These are phyloP conservation scores for Cinnamomum micranthum DNA, from an alignment of 164 flowering plant species.

Conservation along the genomic window DNA sequence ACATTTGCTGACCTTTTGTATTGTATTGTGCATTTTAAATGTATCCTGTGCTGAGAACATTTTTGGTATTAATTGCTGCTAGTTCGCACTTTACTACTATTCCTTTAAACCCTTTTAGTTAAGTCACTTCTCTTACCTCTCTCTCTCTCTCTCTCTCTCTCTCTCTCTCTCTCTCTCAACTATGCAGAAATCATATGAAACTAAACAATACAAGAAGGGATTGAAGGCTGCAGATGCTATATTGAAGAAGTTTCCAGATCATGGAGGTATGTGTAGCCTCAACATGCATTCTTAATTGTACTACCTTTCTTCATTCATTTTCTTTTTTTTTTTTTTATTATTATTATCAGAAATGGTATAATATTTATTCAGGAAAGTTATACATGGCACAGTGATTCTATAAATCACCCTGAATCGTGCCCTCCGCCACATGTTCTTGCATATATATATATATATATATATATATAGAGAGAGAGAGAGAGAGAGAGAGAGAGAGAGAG, in stretches of 20 bases:
- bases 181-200: conserved; percentile 97
- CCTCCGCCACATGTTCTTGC: too few species aligned
- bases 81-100: neutral
- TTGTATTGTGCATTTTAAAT: neutral
- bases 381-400: too few species aligned
- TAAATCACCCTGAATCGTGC: too few species aligned
- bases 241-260: conserved; percentile 92
- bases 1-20: neutral
- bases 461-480: too few species aligned
- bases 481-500: too few species aligned
- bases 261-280: conserved; percentile 70
- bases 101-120: neutral
- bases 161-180: too few species aligned
- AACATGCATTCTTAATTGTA: too few species aligned
- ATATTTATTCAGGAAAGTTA: too few species aligned
- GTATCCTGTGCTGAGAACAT: neutral
- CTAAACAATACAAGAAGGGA: conserved; percentile 96
- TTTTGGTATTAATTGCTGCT: neutral
- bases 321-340: too few species aligned
- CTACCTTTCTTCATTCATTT: too few species aligned
- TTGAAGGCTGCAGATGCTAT: conserved; percentile 95
- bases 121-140: neutral
- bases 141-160: neutral
- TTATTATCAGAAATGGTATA: too few species aligned
- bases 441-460: too few species aligned